Conservation (phyloP, 768 basidiomycete genomes). For the Rubroboletus pulcherrimus region DNA sequence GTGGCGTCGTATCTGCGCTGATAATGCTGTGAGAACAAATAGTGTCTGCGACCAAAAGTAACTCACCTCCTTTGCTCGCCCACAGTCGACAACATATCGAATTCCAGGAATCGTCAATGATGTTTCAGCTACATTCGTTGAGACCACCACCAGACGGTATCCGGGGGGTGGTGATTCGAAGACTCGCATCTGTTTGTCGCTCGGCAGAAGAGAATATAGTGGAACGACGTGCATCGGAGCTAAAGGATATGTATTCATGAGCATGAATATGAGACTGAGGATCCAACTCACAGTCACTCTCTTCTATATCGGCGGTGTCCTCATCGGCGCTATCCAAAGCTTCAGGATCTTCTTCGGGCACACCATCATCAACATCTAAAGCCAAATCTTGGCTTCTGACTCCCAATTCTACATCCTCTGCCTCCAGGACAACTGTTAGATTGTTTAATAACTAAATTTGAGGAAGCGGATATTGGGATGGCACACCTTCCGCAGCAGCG, state of each 20-base stretch:
- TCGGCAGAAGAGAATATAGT: conserved; percentile 87
- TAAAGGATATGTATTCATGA: conserved; percentile 29
- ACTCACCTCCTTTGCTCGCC: conserved; percentile 86
- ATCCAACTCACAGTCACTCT: conserved; percentile 55
- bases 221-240: conserved; percentile 94
- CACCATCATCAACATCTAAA: conserved; percentile 62
- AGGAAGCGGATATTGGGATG: background rate
- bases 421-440: conserved; percentile 64
- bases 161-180: conserved; percentile 82
- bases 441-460: background rate
- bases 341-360: conserved; percentile 65
- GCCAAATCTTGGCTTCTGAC: conserved; percentile 47
- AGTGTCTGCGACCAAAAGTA: background rate
- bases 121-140: conserved; percentile 96
- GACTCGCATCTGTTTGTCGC: conserved; percentile 92
- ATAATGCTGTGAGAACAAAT: background rate
- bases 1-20: conserved; percentile 79
- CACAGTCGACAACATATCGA: conserved; percentile 96
- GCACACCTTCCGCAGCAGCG: conserved; percentile 19
- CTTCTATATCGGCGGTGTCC: conserved; percentile 51
- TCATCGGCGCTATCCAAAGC: conserved; percentile 75
- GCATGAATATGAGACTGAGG: conserved; percentile 2
- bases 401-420: conserved; percentile 77
- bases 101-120: conserved; percentile 96
- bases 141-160: conserved; percentile 84